Percentiles rank a stretch among this genome's conserved stretches.
Conservation (phyloP, 495 filamentous ascomycete species). For the Tuber umbilicatum region DNA sequence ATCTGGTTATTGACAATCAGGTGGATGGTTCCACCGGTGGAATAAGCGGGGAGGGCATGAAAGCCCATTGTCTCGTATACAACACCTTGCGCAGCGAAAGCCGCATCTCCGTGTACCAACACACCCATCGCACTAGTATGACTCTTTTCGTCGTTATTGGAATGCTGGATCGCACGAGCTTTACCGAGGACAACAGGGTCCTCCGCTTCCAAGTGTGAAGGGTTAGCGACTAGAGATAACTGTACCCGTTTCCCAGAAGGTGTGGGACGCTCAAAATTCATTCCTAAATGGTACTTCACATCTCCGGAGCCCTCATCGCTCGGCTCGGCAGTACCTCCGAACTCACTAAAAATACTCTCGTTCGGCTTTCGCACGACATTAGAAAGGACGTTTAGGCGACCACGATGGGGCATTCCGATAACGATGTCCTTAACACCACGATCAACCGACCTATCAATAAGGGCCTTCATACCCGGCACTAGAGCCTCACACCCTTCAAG, state of each 20-base stretch:
- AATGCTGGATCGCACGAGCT: constrained; percentile 95
- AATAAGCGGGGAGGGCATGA: constrained; percentile 88
- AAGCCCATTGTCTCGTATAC: constrained; percentile 99
- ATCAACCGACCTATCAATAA: constrained; percentile 96
- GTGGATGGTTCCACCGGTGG: constrained; percentile 95
- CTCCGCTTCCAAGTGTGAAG: constrained; percentile 96
- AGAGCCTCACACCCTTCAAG: constrained; percentile 93
- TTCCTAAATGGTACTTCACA: constrained; percentile 98
- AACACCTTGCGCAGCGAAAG: constrained; percentile 90
- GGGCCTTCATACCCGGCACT: constrained; percentile 97
- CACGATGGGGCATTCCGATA: constrained; percentile 98
- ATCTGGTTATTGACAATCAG: constrained; percentile 99
- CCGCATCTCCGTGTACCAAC: constrained; percentile 91
- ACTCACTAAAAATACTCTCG: constrained; percentile 98
- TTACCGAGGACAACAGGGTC: constrained; percentile 97
- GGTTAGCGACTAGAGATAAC: constrained; percentile 95
- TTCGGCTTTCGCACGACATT: constrained; percentile 99
- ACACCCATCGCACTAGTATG: constrained; percentile 91
- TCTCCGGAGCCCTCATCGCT: constrained; percentile 95
- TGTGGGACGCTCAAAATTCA: constrained; percentile 99
- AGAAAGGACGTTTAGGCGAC: constrained; percentile 93
- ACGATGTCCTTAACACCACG: constrained; percentile 98
- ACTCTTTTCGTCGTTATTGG: constrained; percentile 88
- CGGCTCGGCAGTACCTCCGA: constrained; percentile 78
- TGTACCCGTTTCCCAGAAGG: constrained; percentile 98